Conservation (phyloP, 345 rosid species). For the Moricandia arvensis region DNA sequence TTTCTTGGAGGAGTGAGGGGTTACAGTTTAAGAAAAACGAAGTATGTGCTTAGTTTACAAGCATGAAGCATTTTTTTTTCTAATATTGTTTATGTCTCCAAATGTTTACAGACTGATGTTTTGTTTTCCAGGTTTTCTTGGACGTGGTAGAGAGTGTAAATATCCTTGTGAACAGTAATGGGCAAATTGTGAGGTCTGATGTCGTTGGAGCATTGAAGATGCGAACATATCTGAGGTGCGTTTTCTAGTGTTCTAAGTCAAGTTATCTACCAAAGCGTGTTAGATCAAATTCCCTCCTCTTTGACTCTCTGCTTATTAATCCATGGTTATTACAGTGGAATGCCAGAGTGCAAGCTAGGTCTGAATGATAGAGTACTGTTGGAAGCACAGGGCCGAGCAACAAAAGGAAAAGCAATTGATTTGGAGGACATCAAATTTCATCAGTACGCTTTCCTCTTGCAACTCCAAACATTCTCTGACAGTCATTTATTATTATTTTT, state of each 20-base stretch:
- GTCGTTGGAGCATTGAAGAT: constrained; percentile 97
- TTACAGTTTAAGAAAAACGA: constrained; percentile 68
- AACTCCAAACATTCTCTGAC: background rate
- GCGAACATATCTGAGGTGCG: constrained; percentile 90
- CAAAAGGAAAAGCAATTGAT: constrained; percentile 82
- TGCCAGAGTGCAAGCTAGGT: constrained; percentile 89
- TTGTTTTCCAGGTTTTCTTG: constrained; percentile 69
- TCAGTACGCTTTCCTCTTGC: constrained; percentile 50
- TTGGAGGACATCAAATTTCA: constrained; percentile 81
- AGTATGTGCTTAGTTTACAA: constrained; percentile 36
- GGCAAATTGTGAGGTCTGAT: constrained; percentile 91
- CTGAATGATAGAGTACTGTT: constrained; percentile 71
- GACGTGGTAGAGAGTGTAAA: constrained; percentile 94
- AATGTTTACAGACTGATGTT: constrained; percentile 15
- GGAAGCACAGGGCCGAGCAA: constrained; percentile 78
- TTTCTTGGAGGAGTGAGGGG: constrained; percentile 91
- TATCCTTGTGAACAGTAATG: constrained; percentile 95
- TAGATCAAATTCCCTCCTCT: background rate
- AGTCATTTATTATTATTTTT: background rate
- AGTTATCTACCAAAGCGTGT: background rate
- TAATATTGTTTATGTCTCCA: constrained; percentile 2
- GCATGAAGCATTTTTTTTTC: background rate
- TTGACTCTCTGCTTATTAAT: constrained; percentile 3
- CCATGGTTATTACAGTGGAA: constrained; percentile 51
- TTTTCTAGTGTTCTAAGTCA: constrained; percentile 12